A percentile compares a stretch with the other conserved stretches of the same genome.
phyloP scores from a whole-genome alignment of 441 rosid species.

The Erodium moschatum region DNA sequence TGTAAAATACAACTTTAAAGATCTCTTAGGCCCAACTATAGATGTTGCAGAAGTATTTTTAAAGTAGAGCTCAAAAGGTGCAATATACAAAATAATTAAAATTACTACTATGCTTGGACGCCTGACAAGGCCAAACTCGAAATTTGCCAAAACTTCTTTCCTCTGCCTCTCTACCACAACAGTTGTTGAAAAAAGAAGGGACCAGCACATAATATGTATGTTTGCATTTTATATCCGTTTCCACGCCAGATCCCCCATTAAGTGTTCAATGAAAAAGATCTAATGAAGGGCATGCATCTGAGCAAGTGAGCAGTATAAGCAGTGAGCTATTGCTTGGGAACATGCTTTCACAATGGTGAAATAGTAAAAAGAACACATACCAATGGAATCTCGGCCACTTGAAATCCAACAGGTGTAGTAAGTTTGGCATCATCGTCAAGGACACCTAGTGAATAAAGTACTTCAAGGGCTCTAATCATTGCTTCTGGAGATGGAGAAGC shows the following conservation, averaged over 20 bases:
- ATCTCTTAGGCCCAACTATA: no score
- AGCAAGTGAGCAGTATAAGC: no score
- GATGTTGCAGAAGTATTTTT: no score
- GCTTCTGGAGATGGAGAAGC: constrained; percentile 90
- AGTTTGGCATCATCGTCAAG: constrained; percentile 97
- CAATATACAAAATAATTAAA: no score
- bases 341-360: not conserved
- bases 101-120: not conserved
- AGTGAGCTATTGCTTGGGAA: not conserved
- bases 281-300: no score
- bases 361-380: constrained; percentile 30
- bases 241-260: not conserved
- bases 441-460: constrained; percentile 79
- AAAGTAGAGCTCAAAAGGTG: no score
- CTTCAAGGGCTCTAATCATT: constrained; percentile 88
- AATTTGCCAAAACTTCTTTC: not conserved
- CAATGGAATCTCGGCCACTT: constrained; percentile 92
- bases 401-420: constrained; percentile 90
- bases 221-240: not conserved
- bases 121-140: not conserved
- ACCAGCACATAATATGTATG: not conserved
- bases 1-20: no score
- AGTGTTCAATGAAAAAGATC: not conserved
- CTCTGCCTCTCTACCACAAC: not conserved
- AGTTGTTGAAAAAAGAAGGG: not conserved